phyloP scores from a whole-genome alignment of 441 rosid genomes.

The Adansonia rubrostipa region DNA sequence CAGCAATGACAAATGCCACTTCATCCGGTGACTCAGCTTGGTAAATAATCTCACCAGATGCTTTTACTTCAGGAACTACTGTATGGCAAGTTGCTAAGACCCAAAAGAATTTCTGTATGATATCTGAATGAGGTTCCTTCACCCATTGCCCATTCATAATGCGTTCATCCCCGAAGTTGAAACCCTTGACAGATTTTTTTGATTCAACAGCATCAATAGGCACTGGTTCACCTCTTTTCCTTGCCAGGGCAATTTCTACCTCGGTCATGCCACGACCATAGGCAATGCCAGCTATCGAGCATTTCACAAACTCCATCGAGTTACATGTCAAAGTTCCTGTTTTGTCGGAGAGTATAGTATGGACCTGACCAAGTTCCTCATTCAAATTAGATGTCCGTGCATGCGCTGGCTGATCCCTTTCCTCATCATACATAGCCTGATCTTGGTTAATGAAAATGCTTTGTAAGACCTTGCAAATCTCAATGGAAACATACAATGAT shows the following conservation, averaged over 20 bases:
- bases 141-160: conserved; percentile 77
- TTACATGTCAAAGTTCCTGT: conserved; percentile 96
- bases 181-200: conserved; percentile 64
- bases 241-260: conserved; percentile 70
- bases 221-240: conserved; percentile 41
- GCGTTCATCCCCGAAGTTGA: conserved; percentile 84
- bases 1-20: conserved; percentile 89
- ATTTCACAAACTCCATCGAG: conserved; percentile 94
- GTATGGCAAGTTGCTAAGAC: conserved; percentile 87
- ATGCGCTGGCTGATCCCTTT: conserved; percentile 72
- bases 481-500: conserved; percentile 86
- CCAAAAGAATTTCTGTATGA: conserved; percentile 64
- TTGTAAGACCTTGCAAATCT: conserved; percentile 88
- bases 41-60: conserved; percentile 57
- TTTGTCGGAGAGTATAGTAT: conserved; percentile 81
- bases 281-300: conserved; percentile 72
- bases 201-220: conserved; percentile 28
- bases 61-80: conserved; percentile 68
- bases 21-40: conserved; percentile 98
- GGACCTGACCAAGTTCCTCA: conserved; percentile 96
- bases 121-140: conserved; percentile 54
- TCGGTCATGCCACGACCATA: conserved; percentile 85
- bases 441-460: conserved; percentile 88
- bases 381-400: conserved; percentile 94
- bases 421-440: conserved; percentile 77